These are phyloP conservation scores for Orbilia blumenaviensis DNA, from an alignment of 2,329 filamentous ascomycete genomes.

Conservation along the genomic window DNA sequence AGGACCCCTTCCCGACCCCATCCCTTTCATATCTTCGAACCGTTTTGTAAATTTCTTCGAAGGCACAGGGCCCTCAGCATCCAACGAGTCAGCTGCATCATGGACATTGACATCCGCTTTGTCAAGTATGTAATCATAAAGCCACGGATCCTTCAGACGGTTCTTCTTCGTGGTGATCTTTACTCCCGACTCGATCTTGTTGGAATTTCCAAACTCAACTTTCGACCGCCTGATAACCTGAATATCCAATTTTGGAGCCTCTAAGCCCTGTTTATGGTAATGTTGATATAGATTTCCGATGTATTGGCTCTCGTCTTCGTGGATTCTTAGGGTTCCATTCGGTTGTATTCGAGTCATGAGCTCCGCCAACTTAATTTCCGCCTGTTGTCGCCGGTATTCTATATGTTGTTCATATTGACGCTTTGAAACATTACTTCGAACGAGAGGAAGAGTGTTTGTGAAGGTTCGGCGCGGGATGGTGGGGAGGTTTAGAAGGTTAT, in stretches of 20 bases:
- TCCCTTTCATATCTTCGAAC: too few relatives aligned
- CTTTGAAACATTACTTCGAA: neutral
- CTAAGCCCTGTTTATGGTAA: neutral
- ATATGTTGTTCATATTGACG: neutral
- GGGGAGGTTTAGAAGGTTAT: neutral
- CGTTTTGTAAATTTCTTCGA: neutral
- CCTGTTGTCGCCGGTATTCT: neutral
- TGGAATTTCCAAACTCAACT: neutral
- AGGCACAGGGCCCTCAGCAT: neutral
- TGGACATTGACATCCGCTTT: neutral
- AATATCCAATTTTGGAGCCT: neutral
- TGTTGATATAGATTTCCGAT: neutral
- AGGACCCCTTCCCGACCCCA: too few relatives aligned
- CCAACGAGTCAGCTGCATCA: neutral
- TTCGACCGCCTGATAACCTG: neutral
- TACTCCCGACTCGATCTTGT: too few relatives aligned
- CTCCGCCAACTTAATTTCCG: neutral
- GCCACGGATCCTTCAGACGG: neutral
- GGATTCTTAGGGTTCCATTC: neutral
- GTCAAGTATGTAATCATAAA: neutral
- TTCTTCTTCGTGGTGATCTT: too few relatives aligned
- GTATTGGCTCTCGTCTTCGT: neutral
- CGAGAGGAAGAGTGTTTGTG: constrained; percentile 21
- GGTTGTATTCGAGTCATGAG: neutral
- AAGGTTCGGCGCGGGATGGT: constrained; percentile 1